Conservation (phyloP, 2,329 filamentous ascomycete species). For the Davidsoniella australis region DNA sequence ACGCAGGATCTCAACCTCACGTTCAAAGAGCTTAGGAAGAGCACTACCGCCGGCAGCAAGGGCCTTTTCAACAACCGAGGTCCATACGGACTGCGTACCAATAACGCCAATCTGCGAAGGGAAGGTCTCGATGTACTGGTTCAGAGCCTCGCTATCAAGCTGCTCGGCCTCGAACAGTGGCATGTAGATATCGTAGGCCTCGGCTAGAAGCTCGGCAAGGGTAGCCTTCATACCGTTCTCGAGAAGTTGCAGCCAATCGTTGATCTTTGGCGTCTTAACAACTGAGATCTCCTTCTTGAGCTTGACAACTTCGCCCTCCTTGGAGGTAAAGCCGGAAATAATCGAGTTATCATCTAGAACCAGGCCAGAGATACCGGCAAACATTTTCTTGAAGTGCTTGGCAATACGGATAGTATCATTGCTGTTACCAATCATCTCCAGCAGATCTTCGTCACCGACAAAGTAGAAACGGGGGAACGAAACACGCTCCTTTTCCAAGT, state of each 20-base stretch:
- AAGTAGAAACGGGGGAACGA: slow-evolving; percentile 99
- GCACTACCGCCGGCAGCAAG: slow-evolving; percentile 54
- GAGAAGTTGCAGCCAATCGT: slow-evolving; percentile 92
- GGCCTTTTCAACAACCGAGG: slow-evolving; percentile 64
- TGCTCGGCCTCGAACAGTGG: slow-evolving; percentile 56
- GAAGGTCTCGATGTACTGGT: slow-evolving; percentile 65
- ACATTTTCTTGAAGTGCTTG: slow-evolving; percentile 99
- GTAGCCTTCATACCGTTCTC: slow-evolving; percentile 90
- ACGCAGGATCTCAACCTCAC: slow-evolving; percentile 69
- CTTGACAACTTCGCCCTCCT: slow-evolving; percentile 77
- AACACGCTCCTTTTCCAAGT: slow-evolving; percentile 91
- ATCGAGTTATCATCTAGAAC: slow-evolving; percentile 78
- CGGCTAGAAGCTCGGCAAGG: slow-evolving; percentile 73
- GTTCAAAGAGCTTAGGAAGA: slow-evolving; percentile 55
- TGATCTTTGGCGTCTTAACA: slow-evolving; percentile 87
- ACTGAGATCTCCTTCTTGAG: slow-evolving; percentile 86
- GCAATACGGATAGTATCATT: slow-evolving; percentile 92
- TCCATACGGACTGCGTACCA: slow-evolving; percentile 88
- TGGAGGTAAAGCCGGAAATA: slow-evolving; percentile 85
- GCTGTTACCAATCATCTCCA: slow-evolving; percentile 99
- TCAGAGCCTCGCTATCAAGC: slow-evolving; percentile 54
- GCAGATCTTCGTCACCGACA: slow-evolving; percentile 90
- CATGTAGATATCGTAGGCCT: slow-evolving; percentile 69
- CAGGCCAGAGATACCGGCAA: slow-evolving; percentile 82
- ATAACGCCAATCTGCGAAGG: slow-evolving; percentile 93